These are phyloP conservation scores for Blastobotrys petasosporus DNA, from an alignment of 1,139 yeast species.

Conservation along the genomic window DNA sequence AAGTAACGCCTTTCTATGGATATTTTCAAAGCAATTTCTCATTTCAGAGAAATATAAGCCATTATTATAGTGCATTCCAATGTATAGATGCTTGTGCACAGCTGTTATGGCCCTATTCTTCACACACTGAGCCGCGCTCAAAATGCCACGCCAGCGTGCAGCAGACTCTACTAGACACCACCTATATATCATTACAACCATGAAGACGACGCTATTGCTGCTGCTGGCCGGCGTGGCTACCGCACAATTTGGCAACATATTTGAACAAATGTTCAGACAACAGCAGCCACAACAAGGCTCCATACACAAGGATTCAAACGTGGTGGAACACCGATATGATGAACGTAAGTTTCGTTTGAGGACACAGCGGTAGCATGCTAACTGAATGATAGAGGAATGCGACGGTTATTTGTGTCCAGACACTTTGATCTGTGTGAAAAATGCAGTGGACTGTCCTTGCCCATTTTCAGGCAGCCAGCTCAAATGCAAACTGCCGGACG, in stretches of 20 bases:
- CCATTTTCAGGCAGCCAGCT: slow-evolving; percentile 80
- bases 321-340: slow-evolving; percentile 33
- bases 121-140: neutral
- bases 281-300: slow-evolving; percentile 23
- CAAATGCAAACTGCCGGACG: slow-evolving; percentile 70
- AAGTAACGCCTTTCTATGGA: too few species aligned
- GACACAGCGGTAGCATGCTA: neutral
- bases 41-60: too few species aligned
- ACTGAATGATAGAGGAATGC: slow-evolving; percentile 37
- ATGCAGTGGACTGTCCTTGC: slow-evolving; percentile 77
- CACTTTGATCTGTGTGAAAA: slow-evolving; percentile 68
- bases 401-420: slow-evolving; percentile 73
- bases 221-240: slow-evolving; percentile 8
- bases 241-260: slow-evolving; percentile 32
- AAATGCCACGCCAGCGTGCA: neutral
- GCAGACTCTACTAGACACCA: neutral
- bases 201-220: slow-evolving; percentile 1
- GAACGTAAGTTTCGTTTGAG: slow-evolving; percentile 22
- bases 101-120: too few species aligned
- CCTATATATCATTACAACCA: neutral
- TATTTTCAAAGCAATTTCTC: too few species aligned
- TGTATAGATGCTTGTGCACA: too few species aligned
- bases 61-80: too few species aligned
- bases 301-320: slow-evolving; percentile 25
- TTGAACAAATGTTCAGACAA: slow-evolving; percentile 34